Evolutionary conservation across 2,329 filamentous ascomycete species (phyloP).

Genomic region (Cytospora mali): DNA sequence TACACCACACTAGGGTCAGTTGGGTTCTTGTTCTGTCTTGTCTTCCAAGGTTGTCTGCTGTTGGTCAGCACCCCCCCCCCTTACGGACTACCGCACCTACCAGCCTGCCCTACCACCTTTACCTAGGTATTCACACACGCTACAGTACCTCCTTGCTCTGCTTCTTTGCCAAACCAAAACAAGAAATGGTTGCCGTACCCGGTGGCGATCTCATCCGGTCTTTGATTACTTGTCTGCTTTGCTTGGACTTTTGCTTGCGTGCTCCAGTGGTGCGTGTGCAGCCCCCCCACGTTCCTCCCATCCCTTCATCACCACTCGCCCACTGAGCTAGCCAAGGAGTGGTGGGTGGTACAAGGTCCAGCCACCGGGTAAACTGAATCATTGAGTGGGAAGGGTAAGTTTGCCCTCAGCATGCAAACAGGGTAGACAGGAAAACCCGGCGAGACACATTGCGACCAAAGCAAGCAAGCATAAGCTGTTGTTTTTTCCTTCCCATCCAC

Average conservation of each 20-base stretch:
- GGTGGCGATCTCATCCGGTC: too few species aligned
- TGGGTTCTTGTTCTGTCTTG: slow-evolving; percentile 3
- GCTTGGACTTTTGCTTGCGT: slow-evolving; percentile 7
- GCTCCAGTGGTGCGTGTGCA: background rate
- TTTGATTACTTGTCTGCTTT: too few species aligned
- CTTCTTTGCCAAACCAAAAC: background rate
- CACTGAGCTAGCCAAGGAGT: background rate
- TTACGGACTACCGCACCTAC: too few species aligned
- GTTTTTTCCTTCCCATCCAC: background rate
- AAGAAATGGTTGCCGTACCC: background rate
- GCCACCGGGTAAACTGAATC: background rate
- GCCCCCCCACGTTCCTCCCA: background rate
- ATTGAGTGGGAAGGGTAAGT: slow-evolving; percentile 20
- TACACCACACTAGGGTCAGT: background rate
- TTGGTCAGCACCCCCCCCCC: background rate
- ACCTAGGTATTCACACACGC: too few species aligned
- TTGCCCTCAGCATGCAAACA: slow-evolving; percentile 3
- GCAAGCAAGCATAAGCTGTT: background rate
- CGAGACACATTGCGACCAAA: background rate
- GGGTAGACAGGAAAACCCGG: background rate
- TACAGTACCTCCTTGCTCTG: background rate
- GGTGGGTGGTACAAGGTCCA: slow-evolving; percentile 12
- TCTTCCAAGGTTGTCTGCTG: too few species aligned
- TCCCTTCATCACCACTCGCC: background rate
- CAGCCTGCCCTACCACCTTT: too few species aligned